Evolutionary conservation across 768 basidiomycete genomes (phyloP).

Genomic region (Epithele typhae): DNA sequence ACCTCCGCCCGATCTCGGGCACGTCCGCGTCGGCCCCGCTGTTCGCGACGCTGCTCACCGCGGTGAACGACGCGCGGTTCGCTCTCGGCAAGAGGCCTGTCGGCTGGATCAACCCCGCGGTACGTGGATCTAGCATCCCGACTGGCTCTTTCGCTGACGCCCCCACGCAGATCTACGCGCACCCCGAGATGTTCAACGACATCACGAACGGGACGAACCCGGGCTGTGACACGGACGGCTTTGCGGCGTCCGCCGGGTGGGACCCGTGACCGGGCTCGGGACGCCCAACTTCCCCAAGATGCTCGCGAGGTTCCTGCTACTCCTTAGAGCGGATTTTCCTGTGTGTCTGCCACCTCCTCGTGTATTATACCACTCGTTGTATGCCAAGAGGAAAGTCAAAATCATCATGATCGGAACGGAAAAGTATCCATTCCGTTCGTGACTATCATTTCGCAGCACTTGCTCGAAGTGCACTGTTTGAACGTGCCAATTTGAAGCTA

Average conservation of each 20-base stretch:
- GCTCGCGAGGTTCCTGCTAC: slow-evolving; percentile 8
- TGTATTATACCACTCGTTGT: too few relatives aligned
- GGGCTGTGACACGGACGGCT: slow-evolving; percentile 29
- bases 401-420: too few relatives aligned
- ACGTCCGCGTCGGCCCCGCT: slow-evolving; percentile 63
- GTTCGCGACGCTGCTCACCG: slow-evolving; percentile 57
- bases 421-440: too few relatives aligned
- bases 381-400: too few relatives aligned
- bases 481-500: too few relatives aligned
- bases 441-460: too few relatives aligned
- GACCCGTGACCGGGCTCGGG: slow-evolving; percentile 30
- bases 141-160: neutral
- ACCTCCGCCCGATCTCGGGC: slow-evolving; percentile 39
- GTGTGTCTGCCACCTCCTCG: too few relatives aligned
- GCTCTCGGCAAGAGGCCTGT: slow-evolving; percentile 25
- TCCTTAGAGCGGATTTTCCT: too few relatives aligned
- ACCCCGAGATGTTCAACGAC: slow-evolving; percentile 32
- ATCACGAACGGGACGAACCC: slow-evolving; percentile 26
- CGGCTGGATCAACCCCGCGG: slow-evolving; percentile 34
- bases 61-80: slow-evolving; percentile 39
- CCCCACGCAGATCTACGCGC: slow-evolving; percentile 40
- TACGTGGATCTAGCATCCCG: slow-evolving; percentile 1
- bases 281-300: slow-evolving; percentile 25
- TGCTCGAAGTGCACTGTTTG: too few relatives aligned
- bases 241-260: slow-evolving; percentile 28